Evolutionary conservation across 1,284 basidiomycete genomes (phyloP), one percentile per base, ranked within the genome.

Genomic region (Nidula niveotomentosa): DNA sequence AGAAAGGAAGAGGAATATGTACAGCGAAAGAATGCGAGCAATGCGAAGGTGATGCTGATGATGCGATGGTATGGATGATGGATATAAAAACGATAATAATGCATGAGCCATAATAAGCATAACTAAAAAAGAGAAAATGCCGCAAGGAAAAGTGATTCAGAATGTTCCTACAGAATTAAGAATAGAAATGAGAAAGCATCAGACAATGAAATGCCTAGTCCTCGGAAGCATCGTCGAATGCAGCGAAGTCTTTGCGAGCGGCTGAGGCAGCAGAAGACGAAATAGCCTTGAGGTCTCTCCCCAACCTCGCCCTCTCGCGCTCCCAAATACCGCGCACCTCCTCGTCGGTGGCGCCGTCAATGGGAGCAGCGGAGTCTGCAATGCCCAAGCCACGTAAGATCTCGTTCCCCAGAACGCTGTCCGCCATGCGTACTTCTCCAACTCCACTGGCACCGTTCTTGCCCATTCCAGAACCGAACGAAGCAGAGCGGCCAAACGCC

Each of bases 301-400:
- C 65, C 50, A 88, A 76, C 54, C 80, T 76, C 8, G 73, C 68
- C 48, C 72, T 76, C 70, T 93, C 90, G 56, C 80, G 76, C 36
- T 79, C 73, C 86, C 88, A 92, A 51, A 93, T 83, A 6, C 75
- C 75, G 36, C 79, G 77, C 15, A 88, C 78, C 58, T 90, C 90
- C 63, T 90, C 88, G 60, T 86, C 84, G 49, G 76, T 78, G 36
- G 82, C 73, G 53, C 86, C 82, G 0, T 66, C 66, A 1, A 70
- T 63, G 15, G 67, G 67, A 2, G 66, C 60, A 15, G 61, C 65
- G 12, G 63, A 65, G 2, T 67, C 68, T 6, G 73, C 66, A 23
- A 87, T 72, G 10, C 88, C 87, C 35, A 91, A 64, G 0, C 87
- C 85, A 34, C 86, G 79, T 8, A 85, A 66, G 7, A 90, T 75